phyloP scores from a whole-genome alignment of 257 asterid genomes.

The Striga asiatica region DNA sequence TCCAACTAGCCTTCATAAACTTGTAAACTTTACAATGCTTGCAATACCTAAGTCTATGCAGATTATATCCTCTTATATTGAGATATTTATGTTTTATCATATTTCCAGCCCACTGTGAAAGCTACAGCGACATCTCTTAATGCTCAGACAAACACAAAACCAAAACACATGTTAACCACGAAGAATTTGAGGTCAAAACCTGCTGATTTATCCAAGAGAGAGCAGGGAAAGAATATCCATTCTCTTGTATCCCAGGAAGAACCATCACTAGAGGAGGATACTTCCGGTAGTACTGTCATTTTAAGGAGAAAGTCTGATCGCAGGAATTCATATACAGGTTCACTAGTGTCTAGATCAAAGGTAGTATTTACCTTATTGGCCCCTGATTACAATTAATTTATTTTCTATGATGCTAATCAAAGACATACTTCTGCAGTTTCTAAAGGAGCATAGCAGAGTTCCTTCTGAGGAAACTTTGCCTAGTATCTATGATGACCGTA shows the following conservation, averaged over 20 bases:
- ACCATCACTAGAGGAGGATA: conserved; percentile 27
- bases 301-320: conserved; percentile 50
- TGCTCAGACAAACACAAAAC: conserved; percentile 31
- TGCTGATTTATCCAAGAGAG: conserved; percentile 39
- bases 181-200: conserved; percentile 33
- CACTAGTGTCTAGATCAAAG: conserved; percentile 63
- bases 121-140: conserved; percentile 20
- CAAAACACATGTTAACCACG: conserved; percentile 19
- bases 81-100: conserved; percentile 6
- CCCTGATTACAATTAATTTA: neutral
- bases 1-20: conserved; percentile 1
- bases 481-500: conserved; percentile 59
- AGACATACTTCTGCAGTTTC: conserved; percentile 24
- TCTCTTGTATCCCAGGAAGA: conserved; percentile 30
- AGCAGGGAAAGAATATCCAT: conserved; percentile 27
- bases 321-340: conserved; percentile 62
- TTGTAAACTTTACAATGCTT: neutral
- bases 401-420: conserved; percentile 11
- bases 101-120: conserved; percentile 35
- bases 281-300: conserved; percentile 21
- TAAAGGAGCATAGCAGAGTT: conserved; percentile 28
- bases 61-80: neutral
- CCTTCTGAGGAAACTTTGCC: conserved; percentile 41
- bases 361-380: conserved; percentile 22
- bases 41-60: neutral